Percentiles rank a stretch among this genome's conserved stretches.
These are phyloP conservation scores for Candida neerlandica DNA, from an alignment of 1,139 yeast species.

Conservation along the genomic window DNA sequence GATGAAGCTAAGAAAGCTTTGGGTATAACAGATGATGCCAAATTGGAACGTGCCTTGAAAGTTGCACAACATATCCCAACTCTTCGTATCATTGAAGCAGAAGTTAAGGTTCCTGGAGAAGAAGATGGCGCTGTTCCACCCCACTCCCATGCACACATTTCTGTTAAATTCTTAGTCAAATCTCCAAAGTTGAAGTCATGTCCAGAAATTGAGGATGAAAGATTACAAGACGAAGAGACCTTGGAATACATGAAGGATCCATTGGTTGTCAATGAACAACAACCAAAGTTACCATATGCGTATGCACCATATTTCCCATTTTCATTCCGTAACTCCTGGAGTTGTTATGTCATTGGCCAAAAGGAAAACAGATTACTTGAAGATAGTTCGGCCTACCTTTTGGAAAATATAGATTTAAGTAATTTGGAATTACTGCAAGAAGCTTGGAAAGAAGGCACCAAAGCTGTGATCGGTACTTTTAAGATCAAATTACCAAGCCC, in stretches of 20 bases:
- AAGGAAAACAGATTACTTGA: conserved; percentile 81
- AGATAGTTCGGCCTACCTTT: conserved; percentile 51
- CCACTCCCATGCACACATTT: conserved; percentile 69
- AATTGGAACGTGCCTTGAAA: conserved; percentile 52
- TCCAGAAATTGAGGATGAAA: conserved; percentile 48
- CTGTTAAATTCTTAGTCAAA: conserved; percentile 72
- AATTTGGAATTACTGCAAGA: conserved; percentile 58
- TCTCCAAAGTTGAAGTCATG: conserved; percentile 68
- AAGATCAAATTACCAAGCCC: conserved; percentile 73
- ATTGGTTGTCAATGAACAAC: conserved; percentile 59
- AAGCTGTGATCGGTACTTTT: conserved; percentile 65
- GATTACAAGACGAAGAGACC: conserved; percentile 49
- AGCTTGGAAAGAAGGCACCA: conserved; percentile 39
- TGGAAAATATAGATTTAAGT: conserved; percentile 56
- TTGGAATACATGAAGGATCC: conserved; percentile 76
- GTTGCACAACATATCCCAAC: conserved; percentile 72
- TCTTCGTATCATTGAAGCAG: conserved; percentile 68
- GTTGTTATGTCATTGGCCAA: conserved; percentile 67
- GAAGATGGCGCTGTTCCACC: conserved; percentile 62
- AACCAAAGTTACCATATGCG: conserved; percentile 66
- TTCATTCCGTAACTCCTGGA: conserved; percentile 58
- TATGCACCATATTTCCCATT: conserved; percentile 77
- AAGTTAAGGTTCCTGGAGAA: conserved; percentile 90
- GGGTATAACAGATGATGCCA: conserved; percentile 52
- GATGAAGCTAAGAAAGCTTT: conserved; percentile 58